phyloP scores from a whole-genome alignment of 176 grass and related monocot genomes.

The Neostapfia colusana region DNA sequence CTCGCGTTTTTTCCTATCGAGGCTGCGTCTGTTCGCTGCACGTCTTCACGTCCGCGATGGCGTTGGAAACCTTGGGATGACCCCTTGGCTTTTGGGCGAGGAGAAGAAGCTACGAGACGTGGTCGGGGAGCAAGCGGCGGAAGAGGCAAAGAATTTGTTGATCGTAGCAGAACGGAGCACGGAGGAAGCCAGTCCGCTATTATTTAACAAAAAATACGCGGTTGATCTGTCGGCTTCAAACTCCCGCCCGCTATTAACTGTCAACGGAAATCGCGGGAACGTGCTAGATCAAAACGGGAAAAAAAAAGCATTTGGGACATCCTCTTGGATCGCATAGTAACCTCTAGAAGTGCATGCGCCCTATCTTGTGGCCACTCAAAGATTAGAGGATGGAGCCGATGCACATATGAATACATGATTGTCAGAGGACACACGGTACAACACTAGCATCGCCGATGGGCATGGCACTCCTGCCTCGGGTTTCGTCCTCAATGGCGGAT shows the following conservation, averaged over 20 bases:
- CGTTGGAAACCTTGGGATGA: conserved; percentile 33
- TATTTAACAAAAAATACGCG: conserved; percentile 3
- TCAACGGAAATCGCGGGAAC: conserved; percentile 44
- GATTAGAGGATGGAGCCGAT: conserved; percentile 28
- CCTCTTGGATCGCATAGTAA: not conserved
- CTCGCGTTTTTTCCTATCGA: conserved; percentile 9
- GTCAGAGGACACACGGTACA: conserved; percentile 9
- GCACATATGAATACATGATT: not conserved
- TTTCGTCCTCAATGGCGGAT: not conserved
- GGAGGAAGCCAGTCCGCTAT: not conserved
- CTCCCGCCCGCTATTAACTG: conserved; percentile 2
- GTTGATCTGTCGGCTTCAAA: conserved; percentile 1
- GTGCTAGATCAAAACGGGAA: conserved; percentile 1
- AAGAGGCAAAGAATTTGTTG: conserved; percentile 57
- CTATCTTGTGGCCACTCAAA: not conserved
- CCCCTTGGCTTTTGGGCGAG: conserved; percentile 43
- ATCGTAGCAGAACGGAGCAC: conserved; percentile 22
- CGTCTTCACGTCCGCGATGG: not conserved
- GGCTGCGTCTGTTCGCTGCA: conserved; percentile 11
- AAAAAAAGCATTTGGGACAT: conserved; percentile 27
- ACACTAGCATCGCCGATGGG: not conserved
- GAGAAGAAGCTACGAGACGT: conserved; percentile 49
- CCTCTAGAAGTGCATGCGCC: not conserved
- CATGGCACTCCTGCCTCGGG: conserved; percentile 1
- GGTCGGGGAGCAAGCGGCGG: conserved; percentile 45